Conservation (phyloP, 768 basidiomycete species). For the Leccinum variicolor region DNA sequence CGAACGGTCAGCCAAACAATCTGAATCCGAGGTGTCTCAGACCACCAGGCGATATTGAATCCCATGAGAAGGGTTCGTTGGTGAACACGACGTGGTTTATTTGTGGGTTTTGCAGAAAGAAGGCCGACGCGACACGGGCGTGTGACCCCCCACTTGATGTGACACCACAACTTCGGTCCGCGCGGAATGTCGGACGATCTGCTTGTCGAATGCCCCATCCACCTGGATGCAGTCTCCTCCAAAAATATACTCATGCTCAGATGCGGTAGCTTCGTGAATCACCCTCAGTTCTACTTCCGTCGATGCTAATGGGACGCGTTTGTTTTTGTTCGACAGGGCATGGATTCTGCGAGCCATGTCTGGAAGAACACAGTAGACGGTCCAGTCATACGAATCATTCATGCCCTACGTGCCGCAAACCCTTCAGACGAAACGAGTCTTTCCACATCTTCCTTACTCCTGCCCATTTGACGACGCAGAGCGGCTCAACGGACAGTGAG, state of each 20-base stretch:
- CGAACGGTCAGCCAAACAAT: background rate
- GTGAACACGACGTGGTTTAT: background rate
- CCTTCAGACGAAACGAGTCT: slow-evolving; percentile 24
- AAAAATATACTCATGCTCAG: slow-evolving; percentile 28
- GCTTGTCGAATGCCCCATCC: slow-evolving; percentile 31
- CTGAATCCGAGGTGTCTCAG: background rate
- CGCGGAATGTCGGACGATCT: slow-evolving; percentile 16
- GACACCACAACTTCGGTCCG: background rate
- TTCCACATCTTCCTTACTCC: slow-evolving; percentile 27
- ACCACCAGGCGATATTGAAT: background rate
- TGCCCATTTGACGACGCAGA: slow-evolving; percentile 9
- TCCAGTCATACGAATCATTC: slow-evolving; percentile 1
- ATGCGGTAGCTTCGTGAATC: slow-evolving; percentile 24
- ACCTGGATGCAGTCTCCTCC: slow-evolving; percentile 27
- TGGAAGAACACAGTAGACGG: slow-evolving; percentile 15
- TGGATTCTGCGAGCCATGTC: slow-evolving; percentile 31
- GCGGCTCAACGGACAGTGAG: slow-evolving; percentile 2
- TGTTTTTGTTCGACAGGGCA: slow-evolving; percentile 24
- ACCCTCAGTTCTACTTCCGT: background rate
- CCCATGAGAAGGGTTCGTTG: background rate
- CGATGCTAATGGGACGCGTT: slow-evolving; percentile 9
- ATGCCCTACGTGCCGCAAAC: slow-evolving; percentile 32
- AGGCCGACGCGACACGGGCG: background rate
- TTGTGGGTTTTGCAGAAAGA: background rate
- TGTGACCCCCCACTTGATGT: background rate